Conservation (phyloP, 2,329 filamentous ascomycete genomes). For the Bisporella sp. region DNA sequence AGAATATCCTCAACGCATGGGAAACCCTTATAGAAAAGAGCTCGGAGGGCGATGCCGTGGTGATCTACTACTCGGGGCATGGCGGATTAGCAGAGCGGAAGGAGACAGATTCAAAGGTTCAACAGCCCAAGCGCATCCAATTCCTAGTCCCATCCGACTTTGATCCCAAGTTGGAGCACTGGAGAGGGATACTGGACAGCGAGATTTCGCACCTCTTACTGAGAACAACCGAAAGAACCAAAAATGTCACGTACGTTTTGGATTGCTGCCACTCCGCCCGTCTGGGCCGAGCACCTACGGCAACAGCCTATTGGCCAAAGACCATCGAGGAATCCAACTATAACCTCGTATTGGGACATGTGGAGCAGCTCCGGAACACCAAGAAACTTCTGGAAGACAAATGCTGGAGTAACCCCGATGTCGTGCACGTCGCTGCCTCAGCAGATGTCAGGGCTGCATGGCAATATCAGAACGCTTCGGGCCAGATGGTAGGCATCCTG, state of each 20-base stretch:
- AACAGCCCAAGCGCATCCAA: background rate
- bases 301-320: no score
- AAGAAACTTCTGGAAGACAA: background rate
- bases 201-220: background rate
- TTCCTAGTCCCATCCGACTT: background rate
- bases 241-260: background rate
- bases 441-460: background rate
- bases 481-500: background rate
- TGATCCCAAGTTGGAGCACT: background rate
- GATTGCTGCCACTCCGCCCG: background rate
- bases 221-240: background rate
- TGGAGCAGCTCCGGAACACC: no score
- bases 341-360: no score
- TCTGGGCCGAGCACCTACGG: background rate
- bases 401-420: no score
- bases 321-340: no score
- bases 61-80: background rate
- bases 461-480: background rate
- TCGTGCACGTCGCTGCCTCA: background rate
- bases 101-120: background rate
- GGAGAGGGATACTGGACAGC: background rate
- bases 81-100: background rate
- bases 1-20: background rate
- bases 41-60: background rate
- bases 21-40: background rate